A percentile compares a stretch with the other conserved stretches of the same genome.
Conservation (phyloP, 1,139 yeast genomes). For the Candida sp. region DNA sequence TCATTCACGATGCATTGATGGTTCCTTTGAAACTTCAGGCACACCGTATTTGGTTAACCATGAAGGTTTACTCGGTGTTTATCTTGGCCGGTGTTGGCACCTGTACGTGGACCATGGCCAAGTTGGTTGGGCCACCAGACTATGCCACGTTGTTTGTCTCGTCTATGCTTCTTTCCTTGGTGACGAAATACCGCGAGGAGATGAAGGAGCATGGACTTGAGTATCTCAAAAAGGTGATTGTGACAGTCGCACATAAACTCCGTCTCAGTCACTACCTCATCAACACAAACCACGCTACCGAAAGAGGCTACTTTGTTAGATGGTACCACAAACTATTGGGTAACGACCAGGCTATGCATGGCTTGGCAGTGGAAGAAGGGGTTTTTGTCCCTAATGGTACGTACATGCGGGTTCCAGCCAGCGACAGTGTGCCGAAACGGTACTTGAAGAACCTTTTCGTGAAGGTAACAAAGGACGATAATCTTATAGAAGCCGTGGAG, state of each 20-base stretch:
- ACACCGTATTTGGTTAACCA: slow-evolving; percentile 76
- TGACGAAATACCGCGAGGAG: not conserved
- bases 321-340: slow-evolving; percentile 29
- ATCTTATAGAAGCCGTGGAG: slow-evolving; percentile 27
- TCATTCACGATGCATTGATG: slow-evolving; percentile 88
- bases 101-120: slow-evolving; percentile 50
- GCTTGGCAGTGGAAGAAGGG: not conserved
- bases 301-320: slow-evolving; percentile 66
- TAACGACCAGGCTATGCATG: slow-evolving; percentile 22
- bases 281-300: slow-evolving; percentile 69
- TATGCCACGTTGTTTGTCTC: slow-evolving; percentile 9
- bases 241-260: slow-evolving; percentile 55
- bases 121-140: slow-evolving; percentile 35
- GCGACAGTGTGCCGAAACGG: slow-evolving; percentile 73
- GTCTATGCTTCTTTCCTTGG: not conserved
- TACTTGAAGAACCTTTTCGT: slow-evolving; percentile 72
- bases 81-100: slow-evolving; percentile 79
- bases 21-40: slow-evolving; percentile 76
- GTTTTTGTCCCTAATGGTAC: slow-evolving; percentile 76
- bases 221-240: slow-evolving; percentile 48
- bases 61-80: slow-evolving; percentile 73
- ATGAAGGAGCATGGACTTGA: not conserved
- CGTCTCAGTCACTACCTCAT: slow-evolving; percentile 83
- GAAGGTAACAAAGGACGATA: slow-evolving; percentile 83
- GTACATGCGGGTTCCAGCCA: slow-evolving; percentile 85